Base-by-base conservation (phyloP, 2,329 filamentous ascomycete species). In the Pestalotiopsis sp. region DNA sequence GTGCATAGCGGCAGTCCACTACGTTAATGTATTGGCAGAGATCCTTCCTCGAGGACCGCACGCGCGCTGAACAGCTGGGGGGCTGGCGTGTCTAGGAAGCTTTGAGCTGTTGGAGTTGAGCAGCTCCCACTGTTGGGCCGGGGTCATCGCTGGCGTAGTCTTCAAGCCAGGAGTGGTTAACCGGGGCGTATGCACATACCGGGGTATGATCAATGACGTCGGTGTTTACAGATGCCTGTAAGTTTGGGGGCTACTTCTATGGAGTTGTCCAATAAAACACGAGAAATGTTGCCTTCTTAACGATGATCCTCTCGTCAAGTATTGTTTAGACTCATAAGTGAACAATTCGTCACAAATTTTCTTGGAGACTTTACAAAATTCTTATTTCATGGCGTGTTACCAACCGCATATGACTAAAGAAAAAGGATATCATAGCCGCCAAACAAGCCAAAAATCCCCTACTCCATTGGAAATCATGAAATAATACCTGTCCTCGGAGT, bases 401-500 rank as follows among this genome's bases (percentile, higher is more conserved):
- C 44, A 52, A 52, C 20, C 44, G n/a, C 7, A 52, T 52, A 20
- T 22, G 17, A 52, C 17, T 20, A 17, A 52, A 52, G 44, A 52
- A 52, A 52, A 14, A 52, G 44, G 44, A 52, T 52, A 52, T 52
- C 44, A n/a, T 20, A 14, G 14, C n/a, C 44, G 44, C 44, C 20
- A n/a, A 52, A 52, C 20, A 52, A 52, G 44, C 44, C n/a, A 52
- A 22, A 24, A 52, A 17, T 14, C 69, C 70, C 14, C 73, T 35
- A 35, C 30, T 9, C 30, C 6, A 35, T 35, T 35, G 30, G 30
- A 35, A 9, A 35, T 35, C 7, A 7, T 35, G 2, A 35, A 35
- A 35, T 35, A 2, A 35, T 9, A 35, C 30, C 30, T 35, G 30
- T 35, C 7, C 30, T 35, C 30, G 30, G 30, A 9, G 30, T 35